Percentiles rank a stretch among this genome's conserved stretches.
These are phyloP conservation scores for Psilocybe cubensis DNA, from an alignment of 768 basidiomycete species.

Conservation along the genomic window DNA sequence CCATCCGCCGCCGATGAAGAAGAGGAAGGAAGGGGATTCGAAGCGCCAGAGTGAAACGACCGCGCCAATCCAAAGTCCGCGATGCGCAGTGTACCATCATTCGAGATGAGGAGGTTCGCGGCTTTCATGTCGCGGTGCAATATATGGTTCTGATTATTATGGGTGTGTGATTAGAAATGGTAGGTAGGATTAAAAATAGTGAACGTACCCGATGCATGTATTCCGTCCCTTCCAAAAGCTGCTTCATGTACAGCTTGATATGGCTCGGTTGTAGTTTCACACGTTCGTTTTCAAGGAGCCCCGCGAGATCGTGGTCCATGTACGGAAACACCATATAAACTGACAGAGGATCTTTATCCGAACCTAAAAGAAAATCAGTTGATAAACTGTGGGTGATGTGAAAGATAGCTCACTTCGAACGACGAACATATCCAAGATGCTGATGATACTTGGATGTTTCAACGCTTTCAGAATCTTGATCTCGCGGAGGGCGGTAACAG, in stretches of 20 bases:
- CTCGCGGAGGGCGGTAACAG: conserved; percentile 94
- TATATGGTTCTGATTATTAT: conserved; percentile 77
- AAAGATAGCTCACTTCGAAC: conserved; percentile 60
- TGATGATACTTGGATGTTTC: conserved; percentile 83
- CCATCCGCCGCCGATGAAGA: too few relatives aligned
- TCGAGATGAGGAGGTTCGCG: conserved; percentile 93
- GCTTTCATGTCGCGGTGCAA: conserved; percentile 99
- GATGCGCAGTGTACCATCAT: conserved; percentile 79
- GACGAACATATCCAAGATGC: conserved; percentile 92
- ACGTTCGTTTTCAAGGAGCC: conserved; percentile 88
- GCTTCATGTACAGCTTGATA: conserved; percentile 96
- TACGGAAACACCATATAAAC: conserved; percentile 99
- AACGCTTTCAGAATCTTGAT: conserved; percentile 95
- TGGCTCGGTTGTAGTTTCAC: conserved; percentile 82
- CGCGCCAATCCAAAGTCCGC: conserved; percentile 98
- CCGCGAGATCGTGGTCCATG: conserved; percentile 99
- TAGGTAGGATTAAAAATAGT: conserved; percentile 5
- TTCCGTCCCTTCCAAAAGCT: conserved; percentile 93
- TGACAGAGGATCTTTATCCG: conserved; percentile 71
- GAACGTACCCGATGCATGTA: conserved; percentile 90
- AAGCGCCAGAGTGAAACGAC: conserved; percentile 61
- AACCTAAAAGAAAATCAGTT: conserved; percentile 53
- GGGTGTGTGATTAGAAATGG: conserved; percentile 8
- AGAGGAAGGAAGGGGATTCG: conserved; percentile 24
- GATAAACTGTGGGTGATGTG: background rate